Base-by-base conservation (phyloP, 345 rosid genomes). In the Eucalyptus paniculata region DNA sequence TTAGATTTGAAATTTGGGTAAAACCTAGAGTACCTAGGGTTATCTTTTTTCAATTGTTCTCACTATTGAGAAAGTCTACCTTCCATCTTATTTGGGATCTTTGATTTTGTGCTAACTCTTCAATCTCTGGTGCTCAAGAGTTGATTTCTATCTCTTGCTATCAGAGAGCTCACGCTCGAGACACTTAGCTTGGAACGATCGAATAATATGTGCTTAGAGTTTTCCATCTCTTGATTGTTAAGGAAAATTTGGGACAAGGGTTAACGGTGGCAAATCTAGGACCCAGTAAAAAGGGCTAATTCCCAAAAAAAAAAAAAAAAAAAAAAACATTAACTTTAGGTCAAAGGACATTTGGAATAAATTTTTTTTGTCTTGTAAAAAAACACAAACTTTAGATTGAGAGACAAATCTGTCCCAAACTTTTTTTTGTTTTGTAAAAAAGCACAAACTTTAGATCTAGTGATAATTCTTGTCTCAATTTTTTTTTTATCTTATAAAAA, bases 341-440 rank as follows among this genome's bases (percentile, higher is more conserved):
- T 53, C 58, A 53, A 53, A 53, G 1, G 58, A 53, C 24, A 53
- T 53, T 53, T 53, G 9, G 58, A 2, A 21, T 53, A 53, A 8
- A 0, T 1, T 8, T 19, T 51, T 53, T 53, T 53, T 53, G 56
- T 53, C 4, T 53, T 5, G 0, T 53, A 53, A 53, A 53, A 53
- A 53, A 1, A 1, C 5, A 53, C 4, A 53, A 53, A 19, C 1
- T 53, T 53, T 53, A 53, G 26, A 53, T 53, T 0, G 1, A 53
- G 5, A 53, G 26, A 53, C 11, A 53, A 53, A 53, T 53, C 0
- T 2, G 0, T 53, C 58, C 2, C 1, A 53, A 19, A 8, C 10
- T 53, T 53, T 53, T 53, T 53, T 53, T 19, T 53, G 2, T 53
- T 10, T 19, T 19, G 58, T 53, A 53, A 53, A 8, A 53, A 21